Evolutionary conservation across 805 yeast species (phyloP), one percentile per base, ranked within the genome.

Genomic region (Saturnispora sanitii): DNA sequence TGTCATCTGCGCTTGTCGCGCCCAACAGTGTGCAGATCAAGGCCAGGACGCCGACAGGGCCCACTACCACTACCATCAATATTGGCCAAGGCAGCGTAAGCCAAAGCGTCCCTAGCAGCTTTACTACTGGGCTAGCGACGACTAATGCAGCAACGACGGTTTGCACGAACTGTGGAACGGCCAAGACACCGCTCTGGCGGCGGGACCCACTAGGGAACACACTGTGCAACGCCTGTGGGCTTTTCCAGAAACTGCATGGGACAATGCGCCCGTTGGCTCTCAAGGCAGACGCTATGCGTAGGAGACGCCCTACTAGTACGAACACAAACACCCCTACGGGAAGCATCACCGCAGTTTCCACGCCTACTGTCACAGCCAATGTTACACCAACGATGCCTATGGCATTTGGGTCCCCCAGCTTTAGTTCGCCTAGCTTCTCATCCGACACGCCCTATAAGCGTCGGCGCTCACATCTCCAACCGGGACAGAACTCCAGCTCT

Each of bases 281-380:
- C 33, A 58, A 58, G 40, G 83, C 96, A 0, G 96, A 88, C 57
- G 92, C 88, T 1, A 76, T 76, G 38, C 74, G 72, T 42, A 76
- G 75, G 55, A 59, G 82, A 49, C 67, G 67, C 43, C 68, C 77
- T 3, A 70, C 73, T 41, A 53, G 62, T 48, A 47, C 25, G 50
- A 48, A 8, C 45, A 47, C 28, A 47, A 40, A 35, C 45, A 47
- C 31, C 30, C 42, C 3, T 38, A 40, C 23, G 21, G 28, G 33
- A 6, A 6, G 16, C 26, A 23, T 6, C 25, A n/a, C n/a, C n/a
- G n/a, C 29, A 27, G 29, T 27, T 13, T 27, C 29, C 5, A 5
- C 29, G n/a, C 4, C 13, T 27, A 27, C 7, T 27, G 29, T 9
- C 4, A 13, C n/a, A 9, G 13, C 7, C 13, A 15, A 15, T 11